Evolutionary conservation across 179 eudicot genomes (phyloP), one percentile per base, ranked within the genome.

Genomic region (Silene noctiflora): DNA sequence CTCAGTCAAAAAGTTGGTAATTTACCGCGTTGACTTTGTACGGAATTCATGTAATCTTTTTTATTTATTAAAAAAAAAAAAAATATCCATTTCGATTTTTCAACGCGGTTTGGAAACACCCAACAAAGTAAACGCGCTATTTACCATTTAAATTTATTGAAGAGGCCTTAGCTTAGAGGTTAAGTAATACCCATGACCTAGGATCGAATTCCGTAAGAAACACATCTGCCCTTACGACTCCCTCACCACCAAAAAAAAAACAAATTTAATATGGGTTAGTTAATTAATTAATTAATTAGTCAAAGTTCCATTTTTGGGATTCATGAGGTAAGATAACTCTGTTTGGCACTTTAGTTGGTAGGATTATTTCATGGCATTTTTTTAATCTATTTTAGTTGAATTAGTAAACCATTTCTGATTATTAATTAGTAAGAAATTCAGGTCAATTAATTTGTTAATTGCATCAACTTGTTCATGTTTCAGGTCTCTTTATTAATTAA

Each of bases 1-100:
- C 59, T 69, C 27, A 69, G 73, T 69, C 73, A 71, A 27, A 71
- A 25, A 60, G 27, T 70, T 35, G 35, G 75, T 22, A 72, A 56
- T 31, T 72, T 72, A 7, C 75, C 25, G 77, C 39, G 21, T 12
- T 39, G 21, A 10, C 29, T 69, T 76, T 67, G 61, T 76, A 75
- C 22, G 22, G n/a, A 44, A 2, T 44, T 44, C 12, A 9, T 44
- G 48, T 53, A 24, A 6, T 25, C 25, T 4, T 44, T 51, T 27
- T 66, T 63, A 24, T 48, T 51, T 66, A 75, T 11, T 48, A 64
- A 75, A 75, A n/a, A 2, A n/a, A 6, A 12, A 44, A 44, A 44
- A 44, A 44, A 9, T 44, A 9, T 44, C 14, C 14, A 0, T 46
- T 46, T 46, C 0, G 53, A 44, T 10, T 44, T 44, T 53, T 66